A percentile compares a stretch with the other conserved stretches of the same genome.
phyloP scores from a whole-genome alignment of 2,329 filamentous ascomycete genomes.

The Metarhizium rileyi region DNA sequence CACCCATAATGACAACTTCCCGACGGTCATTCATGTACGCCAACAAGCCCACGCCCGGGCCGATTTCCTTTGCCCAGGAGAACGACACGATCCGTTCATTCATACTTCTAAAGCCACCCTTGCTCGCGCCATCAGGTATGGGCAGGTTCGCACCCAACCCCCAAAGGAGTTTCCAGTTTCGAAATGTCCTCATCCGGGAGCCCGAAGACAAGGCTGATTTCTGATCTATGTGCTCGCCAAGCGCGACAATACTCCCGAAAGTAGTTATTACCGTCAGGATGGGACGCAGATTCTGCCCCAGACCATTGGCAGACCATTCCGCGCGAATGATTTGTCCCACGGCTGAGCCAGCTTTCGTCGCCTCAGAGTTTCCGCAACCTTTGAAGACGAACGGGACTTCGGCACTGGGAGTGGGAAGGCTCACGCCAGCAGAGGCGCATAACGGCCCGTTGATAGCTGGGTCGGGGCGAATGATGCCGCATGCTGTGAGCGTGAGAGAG shows the following conservation, averaged over 20 bases:
- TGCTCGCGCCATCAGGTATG: slow-evolving; percentile 31
- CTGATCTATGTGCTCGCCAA: slow-evolving; percentile 36
- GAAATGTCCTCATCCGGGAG: slow-evolving; percentile 29
- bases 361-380: slow-evolving; percentile 35
- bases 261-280: slow-evolving; percentile 42
- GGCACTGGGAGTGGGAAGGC: slow-evolving; percentile 16
- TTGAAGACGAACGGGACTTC: slow-evolving; percentile 22
- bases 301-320: slow-evolving; percentile 47
- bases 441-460: slow-evolving; percentile 36
- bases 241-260: slow-evolving; percentile 38
- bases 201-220: slow-evolving; percentile 18
- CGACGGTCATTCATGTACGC: slow-evolving; percentile 41
- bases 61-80: slow-evolving; percentile 39
- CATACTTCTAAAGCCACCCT: slow-evolving; percentile 23
- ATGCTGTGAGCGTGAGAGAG: slow-evolving; percentile 22
- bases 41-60: slow-evolving; percentile 32
- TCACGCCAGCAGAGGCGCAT: slow-evolving; percentile 28
- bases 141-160: slow-evolving; percentile 42
- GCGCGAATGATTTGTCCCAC: slow-evolving; percentile 45
- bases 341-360: slow-evolving; percentile 38
- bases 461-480: slow-evolving; percentile 27
- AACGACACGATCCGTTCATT: slow-evolving; percentile 41
- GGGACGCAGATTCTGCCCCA: slow-evolving; percentile 44
- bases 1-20: slow-evolving; percentile 41
- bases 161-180: slow-evolving; percentile 46